Evolutionary conservation across 805 yeast genomes (phyloP).

Genomic region (Maudiozyma pseudohumilis): DNA sequence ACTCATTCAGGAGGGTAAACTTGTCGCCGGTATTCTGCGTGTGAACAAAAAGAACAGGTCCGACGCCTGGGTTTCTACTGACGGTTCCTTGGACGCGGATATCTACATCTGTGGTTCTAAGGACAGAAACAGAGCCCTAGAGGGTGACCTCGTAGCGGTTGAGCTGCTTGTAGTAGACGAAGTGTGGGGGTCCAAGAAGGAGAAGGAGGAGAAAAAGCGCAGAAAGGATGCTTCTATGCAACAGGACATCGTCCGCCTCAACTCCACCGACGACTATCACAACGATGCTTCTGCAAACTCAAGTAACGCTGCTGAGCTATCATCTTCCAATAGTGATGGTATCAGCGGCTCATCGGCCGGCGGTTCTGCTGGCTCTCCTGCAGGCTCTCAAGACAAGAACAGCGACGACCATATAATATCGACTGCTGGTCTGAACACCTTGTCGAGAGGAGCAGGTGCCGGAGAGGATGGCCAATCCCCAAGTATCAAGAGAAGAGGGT

Average conservation of each 20-base stretch:
- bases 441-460: slow-evolving; percentile 15
- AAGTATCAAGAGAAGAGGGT: slow-evolving; percentile 60
- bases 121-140: slow-evolving; percentile 94
- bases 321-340: slow-evolving; percentile 3
- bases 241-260: slow-evolving; percentile 33
- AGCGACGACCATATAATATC: slow-evolving; percentile 13
- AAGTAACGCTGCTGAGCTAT: slow-evolving; percentile 9
- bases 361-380: slow-evolving; percentile 5
- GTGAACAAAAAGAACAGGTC: slow-evolving; percentile 95
- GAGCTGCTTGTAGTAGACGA: slow-evolving; percentile 92
- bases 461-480: slow-evolving; percentile 30
- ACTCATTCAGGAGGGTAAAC: slow-evolving; percentile 75
- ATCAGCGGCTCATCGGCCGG: slow-evolving; percentile 7
- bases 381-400: slow-evolving; percentile 1
- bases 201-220: slow-evolving; percentile 94
- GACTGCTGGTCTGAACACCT: background rate
- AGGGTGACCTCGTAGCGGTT: slow-evolving; percentile 93
- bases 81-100: slow-evolving; percentile 91
- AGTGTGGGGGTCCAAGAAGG: slow-evolving; percentile 94
- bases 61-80: slow-evolving; percentile 97
- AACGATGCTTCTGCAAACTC: slow-evolving; percentile 64
- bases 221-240: slow-evolving; percentile 51
- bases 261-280: slow-evolving; percentile 54
- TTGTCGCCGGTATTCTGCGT: slow-evolving; percentile 85
- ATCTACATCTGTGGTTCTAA: slow-evolving; percentile 96